These are phyloP conservation scores for Orbilia javanica DNA, from an alignment of 2,329 filamentous ascomycete genomes.

Conservation along the genomic window DNA sequence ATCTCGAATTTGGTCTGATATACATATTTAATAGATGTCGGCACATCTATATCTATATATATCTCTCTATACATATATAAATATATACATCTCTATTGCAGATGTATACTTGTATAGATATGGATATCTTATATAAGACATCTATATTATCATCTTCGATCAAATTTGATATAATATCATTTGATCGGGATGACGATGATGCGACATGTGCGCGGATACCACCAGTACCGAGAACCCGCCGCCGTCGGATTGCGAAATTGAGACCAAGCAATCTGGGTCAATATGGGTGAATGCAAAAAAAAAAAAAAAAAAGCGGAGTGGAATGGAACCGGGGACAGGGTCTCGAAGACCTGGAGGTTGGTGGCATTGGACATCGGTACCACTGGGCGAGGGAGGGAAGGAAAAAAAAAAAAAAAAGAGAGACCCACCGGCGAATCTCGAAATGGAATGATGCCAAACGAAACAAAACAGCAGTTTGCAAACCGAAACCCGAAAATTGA, in stretches of 20 bases:
- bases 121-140: too few relatives aligned
- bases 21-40: too few relatives aligned
- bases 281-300: conserved; percentile 49
- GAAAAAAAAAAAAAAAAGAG: conserved; percentile 11
- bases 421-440: neutral
- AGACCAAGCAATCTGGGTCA: conserved; percentile 23
- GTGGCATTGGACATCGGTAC: conserved; percentile 33
- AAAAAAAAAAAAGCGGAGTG: too few relatives aligned
- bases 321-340: conserved; percentile 49
- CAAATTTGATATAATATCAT: neutral
- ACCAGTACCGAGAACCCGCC: conserved; percentile 46
- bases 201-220: conserved; percentile 39
- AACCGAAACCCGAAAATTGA: too few relatives aligned
- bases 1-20: too few relatives aligned
- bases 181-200: conserved; percentile 10
- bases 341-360: conserved; percentile 28
- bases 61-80: too few relatives aligned
- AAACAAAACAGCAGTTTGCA: neutral
- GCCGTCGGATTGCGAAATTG: conserved; percentile 54
- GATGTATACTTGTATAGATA: too few relatives aligned
- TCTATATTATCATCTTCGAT: neutral
- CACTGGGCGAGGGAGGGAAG: neutral
- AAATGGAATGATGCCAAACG: neutral
- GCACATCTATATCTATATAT: too few relatives aligned
- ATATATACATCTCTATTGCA: too few relatives aligned